A percentile compares a stretch with the other conserved stretches of the same genome.
Conservation (phyloP, 2,329 filamentous ascomycete species). For the Furcasterigmium furcatum region DNA sequence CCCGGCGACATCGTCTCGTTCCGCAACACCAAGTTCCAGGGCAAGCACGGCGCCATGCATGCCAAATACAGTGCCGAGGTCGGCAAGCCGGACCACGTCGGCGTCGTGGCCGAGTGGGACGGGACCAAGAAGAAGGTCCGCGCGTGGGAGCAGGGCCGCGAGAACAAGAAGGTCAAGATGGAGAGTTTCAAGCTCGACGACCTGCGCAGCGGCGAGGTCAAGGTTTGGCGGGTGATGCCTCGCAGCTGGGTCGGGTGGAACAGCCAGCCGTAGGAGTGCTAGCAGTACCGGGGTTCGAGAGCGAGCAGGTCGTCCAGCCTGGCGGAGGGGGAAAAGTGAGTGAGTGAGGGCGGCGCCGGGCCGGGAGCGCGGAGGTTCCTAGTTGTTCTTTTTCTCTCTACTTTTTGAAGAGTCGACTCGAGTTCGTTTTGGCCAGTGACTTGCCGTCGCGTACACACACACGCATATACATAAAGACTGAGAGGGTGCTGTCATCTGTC, state of each 20-base stretch:
- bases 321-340: too few species aligned
- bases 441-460: too few species aligned
- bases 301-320: too few species aligned
- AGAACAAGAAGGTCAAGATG: slow-evolving; percentile 88
- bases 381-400: too few species aligned
- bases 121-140: slow-evolving; percentile 97
- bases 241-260: slow-evolving; percentile 92
- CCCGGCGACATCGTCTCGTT: slow-evolving; percentile 90
- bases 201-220: slow-evolving; percentile 87
- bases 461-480: too few species aligned
- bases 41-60: slow-evolving; percentile 92
- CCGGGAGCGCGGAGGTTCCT: too few species aligned
- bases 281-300: too few species aligned
- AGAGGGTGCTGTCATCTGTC: too few species aligned
- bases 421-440: too few species aligned
- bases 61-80: slow-evolving; percentile 89
- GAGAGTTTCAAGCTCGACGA: slow-evolving; percentile 96
- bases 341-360: too few species aligned
- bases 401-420: too few species aligned
- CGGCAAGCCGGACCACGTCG: slow-evolving; percentile 86
- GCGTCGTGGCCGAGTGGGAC: slow-evolving; percentile 92
- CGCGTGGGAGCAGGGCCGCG: slow-evolving; percentile 91
- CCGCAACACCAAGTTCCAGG: slow-evolving; percentile 90
- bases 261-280: slow-evolving; percentile 46
- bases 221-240: slow-evolving; percentile 95